These are phyloP conservation scores for Penicillium decumbens DNA, from an alignment of 2,329 filamentous ascomycete genomes.

Conservation along the genomic window DNA sequence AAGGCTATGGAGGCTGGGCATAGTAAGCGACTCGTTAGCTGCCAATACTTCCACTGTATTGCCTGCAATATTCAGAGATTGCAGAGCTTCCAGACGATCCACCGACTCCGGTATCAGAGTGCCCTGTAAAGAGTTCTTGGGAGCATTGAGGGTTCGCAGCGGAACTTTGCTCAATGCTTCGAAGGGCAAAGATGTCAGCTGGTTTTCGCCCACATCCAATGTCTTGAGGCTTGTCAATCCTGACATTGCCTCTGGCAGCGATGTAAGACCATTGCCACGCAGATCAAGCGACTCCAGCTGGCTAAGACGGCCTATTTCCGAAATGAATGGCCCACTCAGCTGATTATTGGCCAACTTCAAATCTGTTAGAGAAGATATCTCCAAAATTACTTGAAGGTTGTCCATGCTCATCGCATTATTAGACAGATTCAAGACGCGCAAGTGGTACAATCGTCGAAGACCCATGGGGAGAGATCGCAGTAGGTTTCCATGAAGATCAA, in stretches of 20 bases:
- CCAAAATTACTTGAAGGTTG: constrained; percentile 66
- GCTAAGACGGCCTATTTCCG: constrained; percentile 58
- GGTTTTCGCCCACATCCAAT: constrained; percentile 76
- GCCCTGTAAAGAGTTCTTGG: constrained; percentile 73
- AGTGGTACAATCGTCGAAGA: constrained; percentile 63
- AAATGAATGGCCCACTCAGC: constrained; percentile 63
- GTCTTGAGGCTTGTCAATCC: constrained; percentile 65
- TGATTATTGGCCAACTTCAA: constrained; percentile 76
- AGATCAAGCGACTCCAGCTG: constrained; percentile 77
- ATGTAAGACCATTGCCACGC: constrained; percentile 71
- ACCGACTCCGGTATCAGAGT: constrained; percentile 64
- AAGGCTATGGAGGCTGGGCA: constrained; percentile 70
- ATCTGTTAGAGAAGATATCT: constrained; percentile 69
- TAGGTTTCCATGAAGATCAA: constrained; percentile 83
- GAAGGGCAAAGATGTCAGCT: constrained; percentile 66
- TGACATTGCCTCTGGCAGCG: constrained; percentile 63
- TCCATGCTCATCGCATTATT: constrained; percentile 74
- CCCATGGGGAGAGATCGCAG: constrained; percentile 70
- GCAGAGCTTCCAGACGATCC: constrained; percentile 58
- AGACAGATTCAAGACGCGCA: constrained; percentile 80
- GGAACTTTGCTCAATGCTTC: constrained; percentile 63
- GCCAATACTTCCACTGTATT: constrained; percentile 63
- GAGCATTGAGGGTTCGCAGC: constrained; percentile 66
- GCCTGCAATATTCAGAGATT: constrained; percentile 69
- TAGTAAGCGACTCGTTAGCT: constrained; percentile 48